Evolutionary conservation across 345 rosid genomes (phyloP), one percentile per base, ranked within the genome.

Genomic region (Sapria himalayana): DNA sequence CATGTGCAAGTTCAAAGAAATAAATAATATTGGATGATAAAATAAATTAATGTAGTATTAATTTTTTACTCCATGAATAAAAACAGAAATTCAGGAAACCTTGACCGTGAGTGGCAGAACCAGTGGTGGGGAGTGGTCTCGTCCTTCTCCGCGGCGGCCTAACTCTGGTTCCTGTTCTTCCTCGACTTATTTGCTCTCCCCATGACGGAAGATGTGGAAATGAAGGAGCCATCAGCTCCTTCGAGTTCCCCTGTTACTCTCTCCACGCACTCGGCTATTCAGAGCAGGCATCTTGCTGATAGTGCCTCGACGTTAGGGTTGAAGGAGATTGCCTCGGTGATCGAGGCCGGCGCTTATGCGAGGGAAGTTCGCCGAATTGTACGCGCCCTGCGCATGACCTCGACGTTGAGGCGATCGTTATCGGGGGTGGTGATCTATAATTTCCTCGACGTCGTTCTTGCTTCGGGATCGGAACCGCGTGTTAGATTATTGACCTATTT

Each of bases 191-290:
- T n/a, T n/a, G n/a, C n/a, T n/a, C n/a, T n/a, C n/a, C n/a, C n/a
- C n/a, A 74, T 75, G 82, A 74, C 80, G 52, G 80, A 71, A 51
- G 91, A 80, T 29, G 73, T 80, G 45, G 96, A 69, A 49, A 77
- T 77, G 93, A 74, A 72, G 63, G 85, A 85, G 23, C 58, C 56
- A 7, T 64, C 65, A 10, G 69, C 78, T 15, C 78, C 75, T 16
- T 54, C 76, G 21, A 63, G 66, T 13, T 68, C 89, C 27, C n/a
- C n/a, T n/a, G 22, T 64, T 23, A 51, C 89, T 22, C 42, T 71
- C 4, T 43, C 73, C n/a, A 33, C 73, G 3, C 80, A 76, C n/a
- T 71, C 92, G 11, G 61, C 71, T 8, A 58, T 78, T 11, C 81
- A 71, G 35, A 65, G 85, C 78, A 54, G 55, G 41, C 29, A 7